A percentile compares a stretch with the other conserved stretches of the same genome.
Evolutionary conservation across 192 early-diverging fungal species (phyloP).

Genomic region (Backusella tuberculispora): DNA sequence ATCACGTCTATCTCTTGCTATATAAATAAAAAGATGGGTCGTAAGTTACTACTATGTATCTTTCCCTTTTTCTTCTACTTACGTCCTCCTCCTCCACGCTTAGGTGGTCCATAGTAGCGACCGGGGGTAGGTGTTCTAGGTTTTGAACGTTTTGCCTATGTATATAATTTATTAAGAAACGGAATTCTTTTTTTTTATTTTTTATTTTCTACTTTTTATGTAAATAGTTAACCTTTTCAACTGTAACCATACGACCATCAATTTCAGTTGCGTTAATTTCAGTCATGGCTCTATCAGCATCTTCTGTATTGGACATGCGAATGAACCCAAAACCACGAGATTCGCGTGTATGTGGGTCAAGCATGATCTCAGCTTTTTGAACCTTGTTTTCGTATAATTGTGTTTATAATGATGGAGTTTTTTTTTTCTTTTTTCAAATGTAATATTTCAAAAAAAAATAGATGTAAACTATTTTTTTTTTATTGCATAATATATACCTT

Average conservation of each 20-base stretch:
- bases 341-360: slow-evolving; percentile 79
- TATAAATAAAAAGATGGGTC: background rate
- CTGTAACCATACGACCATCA: slow-evolving; percentile 80
- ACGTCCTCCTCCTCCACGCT: slow-evolving; percentile 47
- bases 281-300: slow-evolving; percentile 72
- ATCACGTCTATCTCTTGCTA: slow-evolving; percentile 13
- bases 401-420: slow-evolving; percentile 4
- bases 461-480: too few relatives aligned
- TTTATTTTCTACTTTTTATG: background rate
- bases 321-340: slow-evolving; percentile 94
- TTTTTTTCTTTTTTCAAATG: background rate
- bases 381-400: slow-evolving; percentile 43
- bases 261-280: slow-evolving; percentile 70
- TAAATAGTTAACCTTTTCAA: slow-evolving; percentile 60
- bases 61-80: background rate
- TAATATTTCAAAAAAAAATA: background rate
- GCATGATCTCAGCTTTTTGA: slow-evolving; percentile 72
- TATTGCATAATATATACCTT: slow-evolving; percentile 45
- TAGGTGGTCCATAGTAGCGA: slow-evolving; percentile 76
- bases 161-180: background rate
- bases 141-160: slow-evolving; percentile 66
- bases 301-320: slow-evolving; percentile 62
- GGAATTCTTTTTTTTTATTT: background rate
- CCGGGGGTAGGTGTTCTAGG: slow-evolving; percentile 81
- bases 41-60: background rate